Base-by-base conservation (phyloP, 352 stramenopile species). In the Phytophthora cactorum region DNA sequence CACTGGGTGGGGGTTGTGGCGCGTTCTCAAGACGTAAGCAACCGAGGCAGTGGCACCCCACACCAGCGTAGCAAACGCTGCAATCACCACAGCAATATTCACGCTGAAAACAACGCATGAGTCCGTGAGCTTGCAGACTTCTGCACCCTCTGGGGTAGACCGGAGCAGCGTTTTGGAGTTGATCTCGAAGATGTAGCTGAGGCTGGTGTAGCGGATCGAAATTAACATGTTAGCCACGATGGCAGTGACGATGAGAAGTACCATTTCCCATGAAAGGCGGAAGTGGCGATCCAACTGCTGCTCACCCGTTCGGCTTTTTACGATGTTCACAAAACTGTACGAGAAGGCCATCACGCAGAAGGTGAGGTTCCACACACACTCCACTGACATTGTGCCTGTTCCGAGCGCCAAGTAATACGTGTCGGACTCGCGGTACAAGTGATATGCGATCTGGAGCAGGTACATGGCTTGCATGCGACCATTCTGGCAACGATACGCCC, bases 311-410 rank as follows among this genome's bases (percentile, higher is more conserved):
- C 70, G 61, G 47, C 66, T 70, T 47, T 74, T 72, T 2, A 74
- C 61, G 36, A 78, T 70, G 44, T 75, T 75, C 28, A 75, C 68
- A 62, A 75, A 76, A 63, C 63, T 73, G 49, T 76, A 73, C 31
- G 68, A 73, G 46, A 76, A 76, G 9, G 68, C 68, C 63, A 73
- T 73, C 44, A 79, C 67, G 14, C 71, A 79, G 59, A 76, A 79
- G 0, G 71, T 79, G 31, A 79, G 68, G 59, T 79, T 79, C 69
- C 67, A 75, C n/a, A 71, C 60, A 28, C 69, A 67, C 22, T 75
- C 73, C 9, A 80, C 55, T 0, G 73, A 80, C 69, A 77, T 72
- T 17, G 69, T 80, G 22, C 73, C 73, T 11, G 73, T 80, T 12
- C 61, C 70, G 5, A 80, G 73, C 3, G 65, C 68, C 22, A 77